Conservation (phyloP, 2,329 filamentous ascomycete species). For the Aspergillus latus region DNA sequence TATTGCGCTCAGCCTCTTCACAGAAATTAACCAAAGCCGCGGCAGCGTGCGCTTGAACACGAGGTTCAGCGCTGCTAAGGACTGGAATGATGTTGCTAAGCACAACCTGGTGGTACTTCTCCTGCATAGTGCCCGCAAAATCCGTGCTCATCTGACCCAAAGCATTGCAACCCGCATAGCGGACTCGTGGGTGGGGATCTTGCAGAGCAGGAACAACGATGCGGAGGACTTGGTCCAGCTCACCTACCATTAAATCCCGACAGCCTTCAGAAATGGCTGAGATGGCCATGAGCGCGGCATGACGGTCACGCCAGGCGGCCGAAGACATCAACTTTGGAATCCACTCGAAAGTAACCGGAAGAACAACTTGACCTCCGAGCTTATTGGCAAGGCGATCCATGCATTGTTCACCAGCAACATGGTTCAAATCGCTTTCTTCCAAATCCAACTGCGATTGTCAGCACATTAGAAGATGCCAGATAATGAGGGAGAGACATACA, state of each 20-base stretch:
- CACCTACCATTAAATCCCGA: conserved; percentile 89
- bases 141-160: conserved; percentile 99
- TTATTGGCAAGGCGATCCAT: conserved; percentile 98
- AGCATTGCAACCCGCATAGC: conserved; percentile 97
- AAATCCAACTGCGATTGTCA: conserved; percentile 67
- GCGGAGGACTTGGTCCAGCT: conserved; percentile 89
- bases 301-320: conserved; percentile 88
- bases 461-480: conserved; percentile 20
- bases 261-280: conserved; percentile 98
- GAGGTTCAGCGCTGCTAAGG: conserved; percentile 81
- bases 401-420: conserved; percentile 95
- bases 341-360: conserved; percentile 95
- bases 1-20: conserved; percentile 91
- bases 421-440: conserved; percentile 95
- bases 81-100: conserved; percentile 91
- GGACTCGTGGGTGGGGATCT: conserved; percentile 88
- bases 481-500: conserved; percentile 51
- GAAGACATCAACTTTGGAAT: conserved; percentile 97
- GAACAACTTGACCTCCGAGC: conserved; percentile 86
- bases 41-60: conserved; percentile 94
- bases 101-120: conserved; percentile 85
- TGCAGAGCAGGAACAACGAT: conserved; percentile 89
- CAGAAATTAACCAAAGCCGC: conserved; percentile 99
- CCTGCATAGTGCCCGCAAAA: conserved; percentile 97
- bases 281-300: conserved; percentile 97